phyloP scores from a whole-genome alignment of 495 filamentous ascomycete genomes.

The Copromyces sp. region DNA sequence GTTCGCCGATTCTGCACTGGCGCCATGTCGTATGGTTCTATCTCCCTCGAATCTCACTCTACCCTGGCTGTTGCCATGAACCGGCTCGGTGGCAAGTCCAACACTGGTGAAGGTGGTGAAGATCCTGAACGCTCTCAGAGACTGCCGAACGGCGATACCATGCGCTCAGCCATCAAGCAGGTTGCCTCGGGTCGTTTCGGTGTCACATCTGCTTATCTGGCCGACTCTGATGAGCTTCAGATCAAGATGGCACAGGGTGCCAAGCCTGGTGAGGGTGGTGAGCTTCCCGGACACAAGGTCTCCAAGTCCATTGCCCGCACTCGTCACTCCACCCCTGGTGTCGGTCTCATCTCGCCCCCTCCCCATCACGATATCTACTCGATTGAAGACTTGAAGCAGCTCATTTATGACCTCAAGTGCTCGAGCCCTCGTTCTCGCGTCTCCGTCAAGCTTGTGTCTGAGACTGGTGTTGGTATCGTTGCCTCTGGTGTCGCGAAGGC shows the following conservation, averaged over 20 bases:
- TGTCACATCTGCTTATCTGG: conserved; percentile 97
- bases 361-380: conserved; percentile 99
- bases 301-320: conserved; percentile 93
- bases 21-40: conserved; percentile 99
- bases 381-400: conserved; percentile 96
- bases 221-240: conserved; percentile 95
- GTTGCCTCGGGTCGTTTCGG: conserved; percentile 96
- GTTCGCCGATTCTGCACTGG: conserved; percentile 97
- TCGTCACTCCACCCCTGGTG: conserved; percentile 95
- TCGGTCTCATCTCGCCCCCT: conserved; percentile 96
- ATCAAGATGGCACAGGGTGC: conserved; percentile 99
- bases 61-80: conserved; percentile 98
- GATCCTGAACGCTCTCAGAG: conserved; percentile 83
- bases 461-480: conserved; percentile 96
- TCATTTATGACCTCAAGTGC: conserved; percentile 98
- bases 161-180: conserved; percentile 98
- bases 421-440: conserved; percentile 89
- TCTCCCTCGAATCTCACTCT: conserved; percentile 98
- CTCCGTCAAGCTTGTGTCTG: conserved; percentile 98
- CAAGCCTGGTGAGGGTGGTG: conserved; percentile 97
- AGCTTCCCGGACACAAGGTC: conserved; percentile 96
- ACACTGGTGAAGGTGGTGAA: conserved; percentile 98
- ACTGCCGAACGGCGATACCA: conserved; percentile 90
- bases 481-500: conserved; percentile 98
- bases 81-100: conserved; percentile 92